Conservation (phyloP, 305 asterid species). For the Solanum hybrid region DNA sequence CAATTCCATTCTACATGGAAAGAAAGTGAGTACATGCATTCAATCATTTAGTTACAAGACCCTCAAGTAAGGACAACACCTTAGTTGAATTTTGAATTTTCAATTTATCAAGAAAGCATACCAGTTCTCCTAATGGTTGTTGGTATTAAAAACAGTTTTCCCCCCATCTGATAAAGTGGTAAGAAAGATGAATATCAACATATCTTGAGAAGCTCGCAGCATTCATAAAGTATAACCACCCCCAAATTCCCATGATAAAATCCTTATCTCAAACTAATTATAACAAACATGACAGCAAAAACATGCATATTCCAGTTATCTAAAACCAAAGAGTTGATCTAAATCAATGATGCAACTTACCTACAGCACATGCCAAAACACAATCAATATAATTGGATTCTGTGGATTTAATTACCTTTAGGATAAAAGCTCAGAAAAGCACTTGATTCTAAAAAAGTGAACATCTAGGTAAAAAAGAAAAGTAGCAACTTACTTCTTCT, state of each 20-base stretch:
- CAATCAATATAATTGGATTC: neutral
- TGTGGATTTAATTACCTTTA: neutral
- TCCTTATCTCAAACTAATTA: neutral
- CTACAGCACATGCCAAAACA: neutral
- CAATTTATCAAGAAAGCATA: neutral
- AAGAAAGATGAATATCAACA: neutral
- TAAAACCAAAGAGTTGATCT: neutral
- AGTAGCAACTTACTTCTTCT: conserved; percentile 41
- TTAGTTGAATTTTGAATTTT: neutral
- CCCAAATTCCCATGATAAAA: neutral
- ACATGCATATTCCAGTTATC: neutral
- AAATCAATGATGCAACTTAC: neutral
- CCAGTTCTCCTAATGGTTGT: neutral
- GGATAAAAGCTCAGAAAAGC: neutral
- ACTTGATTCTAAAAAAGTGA: neutral
- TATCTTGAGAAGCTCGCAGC: neutral
- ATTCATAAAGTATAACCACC: neutral
- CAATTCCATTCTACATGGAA: neutral
- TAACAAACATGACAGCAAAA: neutral
- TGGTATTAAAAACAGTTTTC: neutral
- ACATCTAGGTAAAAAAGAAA: neutral
- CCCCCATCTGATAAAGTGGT: neutral
- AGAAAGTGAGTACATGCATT: neutral
- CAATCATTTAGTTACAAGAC: neutral
- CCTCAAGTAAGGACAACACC: neutral